Base-by-base conservation (phyloP, 2,329 filamentous ascomycete genomes). In the Diaporthe ampelina region DNA sequence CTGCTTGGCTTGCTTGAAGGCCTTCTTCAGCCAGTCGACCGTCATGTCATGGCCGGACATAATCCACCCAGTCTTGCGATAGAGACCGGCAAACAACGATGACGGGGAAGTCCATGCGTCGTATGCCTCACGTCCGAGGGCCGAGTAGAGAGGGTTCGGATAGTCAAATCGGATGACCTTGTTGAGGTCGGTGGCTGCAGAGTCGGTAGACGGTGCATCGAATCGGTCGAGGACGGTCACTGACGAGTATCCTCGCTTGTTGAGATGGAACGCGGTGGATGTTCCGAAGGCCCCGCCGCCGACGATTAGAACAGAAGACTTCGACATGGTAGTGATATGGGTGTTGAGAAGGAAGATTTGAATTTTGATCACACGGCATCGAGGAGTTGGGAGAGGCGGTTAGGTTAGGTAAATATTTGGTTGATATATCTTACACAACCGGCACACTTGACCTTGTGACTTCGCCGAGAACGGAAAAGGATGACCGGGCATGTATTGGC, bases 151-250 rank as follows among this genome's bases (percentile, higher is more conserved):
- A 10, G 67, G 76, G 40, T 81, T 78, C 8, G 78, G 79, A 69
- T 84, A 85, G 21, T 83, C 82, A 56, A 82, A 78, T 11, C 83
- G 80, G 19, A 84, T 79, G 40, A 84, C 81, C 76, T 85, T 85
- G 76, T 84, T 84, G 56, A 83, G 78, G 70, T 84, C 83, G 76
- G 76, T 79, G 0, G 77, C 79, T 4, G 80, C 80, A 8, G 80
- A 77, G 50, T 80, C 79, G 61, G 76, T 78, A 13, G 78, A 77
- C 2, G 80, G 78, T 0, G 78, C 76, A 50, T 77, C 76, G 67
- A 77, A 79, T 8, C 80, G 78, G 73, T 81, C 80, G 19, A 81
- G 67, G 32, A 81, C 77, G 24, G 78, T 81, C 6, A 81, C 75
- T 4, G 37, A 35, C 24, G 76, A 75, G 63, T 76, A 79, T 26